Conservation (phyloP, 805 yeast genomes). For the Kodamaea neixiangensis region DNA sequence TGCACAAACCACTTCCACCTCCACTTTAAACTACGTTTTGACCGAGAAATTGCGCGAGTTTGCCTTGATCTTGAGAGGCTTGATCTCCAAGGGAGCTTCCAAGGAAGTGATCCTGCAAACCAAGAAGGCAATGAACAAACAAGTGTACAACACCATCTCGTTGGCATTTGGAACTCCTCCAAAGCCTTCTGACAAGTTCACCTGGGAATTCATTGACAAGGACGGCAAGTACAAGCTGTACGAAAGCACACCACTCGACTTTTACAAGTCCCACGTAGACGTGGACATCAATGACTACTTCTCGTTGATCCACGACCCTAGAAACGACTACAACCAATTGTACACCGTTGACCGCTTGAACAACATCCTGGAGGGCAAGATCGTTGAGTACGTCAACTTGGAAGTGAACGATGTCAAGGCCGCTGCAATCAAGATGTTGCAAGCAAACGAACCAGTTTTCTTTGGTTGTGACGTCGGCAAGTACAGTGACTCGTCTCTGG, state of each 20-base stretch:
- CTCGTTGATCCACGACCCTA: conserved; percentile 79
- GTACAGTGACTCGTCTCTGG: conserved; percentile 61
- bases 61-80: conserved; percentile 67
- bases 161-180: conserved; percentile 81
- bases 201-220: conserved; percentile 77
- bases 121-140: conserved; percentile 51
- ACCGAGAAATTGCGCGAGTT: conserved; percentile 74
- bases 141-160: conserved; percentile 64
- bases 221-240: conserved; percentile 58
- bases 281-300: conserved; percentile 55
- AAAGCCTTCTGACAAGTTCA: conserved; percentile 61
- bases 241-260: conserved; percentile 64
- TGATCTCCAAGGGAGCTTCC: conserved; percentile 44
- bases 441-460: conserved; percentile 76
- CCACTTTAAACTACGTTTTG: conserved; percentile 58
- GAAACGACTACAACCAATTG: conserved; percentile 65
- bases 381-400: conserved; percentile 70
- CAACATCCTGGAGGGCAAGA: conserved; percentile 69
- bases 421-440: conserved; percentile 66
- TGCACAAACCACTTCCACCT: conserved; percentile 55
- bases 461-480: conserved; percentile 91
- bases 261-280: conserved; percentile 56
- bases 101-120: conserved; percentile 35
- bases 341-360: conserved; percentile 75
- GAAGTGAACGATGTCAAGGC: conserved; percentile 58